Base-by-base conservation (phyloP, 1,139 yeast species). In the Diutina siamensis region DNA sequence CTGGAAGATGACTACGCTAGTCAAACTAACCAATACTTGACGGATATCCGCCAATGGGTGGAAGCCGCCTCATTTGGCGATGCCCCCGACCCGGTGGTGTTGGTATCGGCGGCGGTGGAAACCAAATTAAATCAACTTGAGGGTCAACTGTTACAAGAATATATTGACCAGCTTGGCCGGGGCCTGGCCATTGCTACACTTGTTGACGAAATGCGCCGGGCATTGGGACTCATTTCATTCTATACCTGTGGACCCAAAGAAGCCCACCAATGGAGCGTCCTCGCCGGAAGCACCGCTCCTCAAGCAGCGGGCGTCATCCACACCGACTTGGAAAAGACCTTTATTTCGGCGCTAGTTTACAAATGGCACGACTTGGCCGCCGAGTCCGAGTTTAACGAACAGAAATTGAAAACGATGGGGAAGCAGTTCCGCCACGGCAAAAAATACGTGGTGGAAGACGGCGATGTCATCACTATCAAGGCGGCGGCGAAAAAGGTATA, bases 371-470 rank as follows among this genome's bases (percentile, higher is more conserved):
- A 94, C 58, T 55, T 82, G 38, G 53, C 58, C 3, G 61, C 63
- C 47, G 51, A 51, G 22, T 69, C 60, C 44, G 74, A 66, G 3
- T 63, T 72, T 45, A 71, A 72, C 49, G 80, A 75, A 48, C 61
- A 61, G 15, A 56, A 55, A 4, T 44, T 51, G 46, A 76, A 72
- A 53, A 57, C 70, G 17, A 63, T 63, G 46, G 83, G 81, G 1
- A 70, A 74, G 48, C 72, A 76, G 48, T 66, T 68, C 51, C 65
- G 78, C 49, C 79, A 74, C 33, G 95, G 95, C 2, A 86, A 84
- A 58, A 78, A 74, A 48, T 85, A 86, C 56, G 59, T 68, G 2
- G 77, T 86, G 40, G 83, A 82, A 56, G 94, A 86, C 57, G 89
- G 94, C 10, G 95, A 87, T 59, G 72, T 85, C 25, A 61, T 83